phyloP scores from a whole-genome alignment of 345 rosid genomes.

The Eucalyptus guilfoylei region DNA sequence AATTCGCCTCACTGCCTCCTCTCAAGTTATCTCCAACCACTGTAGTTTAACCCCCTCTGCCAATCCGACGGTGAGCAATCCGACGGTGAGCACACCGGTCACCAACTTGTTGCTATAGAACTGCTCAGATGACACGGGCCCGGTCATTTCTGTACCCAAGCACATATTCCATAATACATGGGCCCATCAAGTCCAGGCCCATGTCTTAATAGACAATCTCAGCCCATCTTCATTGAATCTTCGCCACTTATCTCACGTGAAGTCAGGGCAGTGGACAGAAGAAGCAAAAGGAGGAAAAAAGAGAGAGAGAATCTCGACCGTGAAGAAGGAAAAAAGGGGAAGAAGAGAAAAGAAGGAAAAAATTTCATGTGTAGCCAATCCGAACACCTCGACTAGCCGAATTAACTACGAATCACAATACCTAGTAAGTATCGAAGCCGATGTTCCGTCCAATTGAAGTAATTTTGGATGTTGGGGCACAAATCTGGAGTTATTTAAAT shows the following conservation, averaged over 20 bases:
- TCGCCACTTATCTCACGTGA: neutral
- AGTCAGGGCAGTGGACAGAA: neutral
- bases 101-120: neutral
- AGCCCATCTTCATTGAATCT: neutral
- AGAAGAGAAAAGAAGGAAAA: neutral
- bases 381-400: neutral
- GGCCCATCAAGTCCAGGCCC: neutral
- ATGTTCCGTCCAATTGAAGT: neutral
- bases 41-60: neutral
- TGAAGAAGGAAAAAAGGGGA: neutral
- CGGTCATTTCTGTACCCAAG: neutral
- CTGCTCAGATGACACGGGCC: neutral
- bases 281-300: neutral
- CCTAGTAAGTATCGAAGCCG: neutral
- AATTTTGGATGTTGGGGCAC: neutral
- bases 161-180: neutral
- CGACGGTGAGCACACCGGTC: neutral
- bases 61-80: neutral
- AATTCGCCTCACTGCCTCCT: neutral
- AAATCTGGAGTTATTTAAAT: neutral
- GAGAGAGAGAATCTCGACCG: neutral
- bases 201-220: neutral
- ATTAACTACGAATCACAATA: neutral
- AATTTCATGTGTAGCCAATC: neutral
- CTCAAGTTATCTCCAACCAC: neutral